Conservation (phyloP, 2,329 filamentous ascomycete genomes). For the Ophiostoma sp. region DNA sequence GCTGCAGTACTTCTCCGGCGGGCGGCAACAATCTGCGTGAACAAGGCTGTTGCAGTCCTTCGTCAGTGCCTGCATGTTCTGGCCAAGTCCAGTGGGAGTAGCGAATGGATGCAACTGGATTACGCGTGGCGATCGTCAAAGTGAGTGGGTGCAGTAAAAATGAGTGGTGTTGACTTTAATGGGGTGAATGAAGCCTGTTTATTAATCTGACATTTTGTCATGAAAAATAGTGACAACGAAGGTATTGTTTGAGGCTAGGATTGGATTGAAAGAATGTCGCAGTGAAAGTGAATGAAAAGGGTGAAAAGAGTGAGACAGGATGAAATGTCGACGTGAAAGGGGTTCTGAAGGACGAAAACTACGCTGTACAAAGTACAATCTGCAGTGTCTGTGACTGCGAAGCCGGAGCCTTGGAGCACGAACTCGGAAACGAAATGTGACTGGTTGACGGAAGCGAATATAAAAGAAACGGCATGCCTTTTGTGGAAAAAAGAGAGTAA, state of each 20-base stretch:
- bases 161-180: background rate
- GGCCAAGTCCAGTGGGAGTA: background rate
- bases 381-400: background rate
- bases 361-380: background rate
- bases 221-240: too few relatives aligned
- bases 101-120: background rate
- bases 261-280: background rate
- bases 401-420: slow-evolving; percentile 1
- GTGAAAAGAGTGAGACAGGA: background rate
- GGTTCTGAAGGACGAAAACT: background rate
- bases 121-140: background rate
- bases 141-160: background rate
- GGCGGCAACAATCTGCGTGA: background rate
- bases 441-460: too few relatives aligned
- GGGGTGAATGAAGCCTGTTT: background rate
- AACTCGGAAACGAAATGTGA: background rate
- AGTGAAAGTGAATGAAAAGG: background rate
- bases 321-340: background rate
- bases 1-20: background rate
- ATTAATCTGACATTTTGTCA: background rate
- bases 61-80: background rate
- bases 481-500: background rate
- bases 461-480: background rate
- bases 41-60: background rate
- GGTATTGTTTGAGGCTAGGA: background rate